Conservation (phyloP, 345 rosid genomes). For the Litchi chinensis region DNA sequence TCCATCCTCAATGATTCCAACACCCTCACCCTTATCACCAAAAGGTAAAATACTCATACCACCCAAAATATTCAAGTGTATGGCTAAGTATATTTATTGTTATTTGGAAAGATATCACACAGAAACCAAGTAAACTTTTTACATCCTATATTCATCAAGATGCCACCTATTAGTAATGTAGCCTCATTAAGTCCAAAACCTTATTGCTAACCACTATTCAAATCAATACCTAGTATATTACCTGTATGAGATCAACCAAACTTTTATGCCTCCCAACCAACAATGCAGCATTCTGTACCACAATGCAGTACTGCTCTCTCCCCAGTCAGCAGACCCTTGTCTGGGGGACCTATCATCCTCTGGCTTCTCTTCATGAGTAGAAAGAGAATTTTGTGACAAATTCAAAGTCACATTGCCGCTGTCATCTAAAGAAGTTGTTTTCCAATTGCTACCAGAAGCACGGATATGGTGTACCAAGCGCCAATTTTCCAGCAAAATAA, state of each 20-base stretch:
- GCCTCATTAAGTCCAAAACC: background rate
- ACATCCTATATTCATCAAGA: background rate
- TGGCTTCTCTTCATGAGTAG: conserved; percentile 79
- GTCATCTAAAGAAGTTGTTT: conserved; percentile 53
- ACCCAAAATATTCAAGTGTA: background rate
- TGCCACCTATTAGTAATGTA: background rate
- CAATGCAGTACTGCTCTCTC: conserved; percentile 27
- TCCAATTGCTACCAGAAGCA: conserved; percentile 57
- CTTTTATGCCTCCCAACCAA: conserved; percentile 71
- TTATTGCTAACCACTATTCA: background rate
- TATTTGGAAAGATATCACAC: too few species aligned
- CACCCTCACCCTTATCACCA: background rate
- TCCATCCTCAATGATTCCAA: background rate
- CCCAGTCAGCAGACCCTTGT: conserved; percentile 6
- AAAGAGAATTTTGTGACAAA: conserved; percentile 52
- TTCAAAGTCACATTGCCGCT: conserved; percentile 47
- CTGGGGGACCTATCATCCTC: conserved; percentile 56
- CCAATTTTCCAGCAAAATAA: conserved; percentile 72
- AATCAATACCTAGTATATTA: conserved; percentile 22
- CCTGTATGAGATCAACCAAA: conserved; percentile 92
- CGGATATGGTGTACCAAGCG: conserved; percentile 66
- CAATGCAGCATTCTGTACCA: conserved; percentile 39
- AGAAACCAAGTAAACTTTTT: background rate
- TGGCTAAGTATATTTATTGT: too few species aligned
- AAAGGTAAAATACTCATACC: background rate